phyloP scores from a whole-genome alignment of 108 stramenopile genomes.

The Nitzschia sp. region DNA sequence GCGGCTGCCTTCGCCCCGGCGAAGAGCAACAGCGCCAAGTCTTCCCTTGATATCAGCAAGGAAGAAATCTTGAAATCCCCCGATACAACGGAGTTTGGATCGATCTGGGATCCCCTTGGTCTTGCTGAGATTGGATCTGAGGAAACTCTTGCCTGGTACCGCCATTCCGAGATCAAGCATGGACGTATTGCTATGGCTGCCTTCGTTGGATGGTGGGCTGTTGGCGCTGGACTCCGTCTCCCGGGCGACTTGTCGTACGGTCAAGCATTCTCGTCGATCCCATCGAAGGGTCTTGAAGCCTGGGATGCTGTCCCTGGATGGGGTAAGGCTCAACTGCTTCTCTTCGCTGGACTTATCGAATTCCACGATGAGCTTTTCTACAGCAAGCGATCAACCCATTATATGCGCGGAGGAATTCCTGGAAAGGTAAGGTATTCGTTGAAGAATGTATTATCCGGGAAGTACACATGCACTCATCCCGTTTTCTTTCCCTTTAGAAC shows the following conservation, averaged over 20 bases:
- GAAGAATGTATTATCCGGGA: background rate
- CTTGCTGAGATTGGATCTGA: conserved; percentile 68
- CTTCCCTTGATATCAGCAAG: conserved; percentile 30
- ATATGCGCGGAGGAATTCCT: conserved; percentile 74
- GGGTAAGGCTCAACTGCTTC: conserved; percentile 83
- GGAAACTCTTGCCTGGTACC: conserved; percentile 79
- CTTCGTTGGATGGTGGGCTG: conserved; percentile 79
- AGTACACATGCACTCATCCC: background rate
- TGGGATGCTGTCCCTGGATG: conserved; percentile 86
- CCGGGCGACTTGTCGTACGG: conserved; percentile 74
- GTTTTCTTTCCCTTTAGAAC: conserved; percentile 40
- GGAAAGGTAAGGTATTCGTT: conserved; percentile 58
- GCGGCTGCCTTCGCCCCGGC: conserved; percentile 46
- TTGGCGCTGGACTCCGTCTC: conserved; percentile 65
- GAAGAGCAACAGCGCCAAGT: conserved; percentile 29
- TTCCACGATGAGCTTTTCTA: conserved; percentile 79
- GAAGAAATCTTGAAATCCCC: conserved; percentile 63
- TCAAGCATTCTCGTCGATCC: conserved; percentile 59
- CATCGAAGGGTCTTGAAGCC: conserved; percentile 75
- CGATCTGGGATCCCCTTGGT: conserved; percentile 76
- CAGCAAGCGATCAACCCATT: conserved; percentile 61
- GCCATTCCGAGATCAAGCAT: conserved; percentile 81
- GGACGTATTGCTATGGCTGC: conserved; percentile 86
- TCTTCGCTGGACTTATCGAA: conserved; percentile 79
- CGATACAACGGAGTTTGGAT: conserved; percentile 67